Percentiles rank a stretch among this genome's conserved stretches.
Evolutionary conservation across 2,329 filamentous ascomycete species (phyloP).

Genomic region (Phaeosphaeria sp.): DNA sequence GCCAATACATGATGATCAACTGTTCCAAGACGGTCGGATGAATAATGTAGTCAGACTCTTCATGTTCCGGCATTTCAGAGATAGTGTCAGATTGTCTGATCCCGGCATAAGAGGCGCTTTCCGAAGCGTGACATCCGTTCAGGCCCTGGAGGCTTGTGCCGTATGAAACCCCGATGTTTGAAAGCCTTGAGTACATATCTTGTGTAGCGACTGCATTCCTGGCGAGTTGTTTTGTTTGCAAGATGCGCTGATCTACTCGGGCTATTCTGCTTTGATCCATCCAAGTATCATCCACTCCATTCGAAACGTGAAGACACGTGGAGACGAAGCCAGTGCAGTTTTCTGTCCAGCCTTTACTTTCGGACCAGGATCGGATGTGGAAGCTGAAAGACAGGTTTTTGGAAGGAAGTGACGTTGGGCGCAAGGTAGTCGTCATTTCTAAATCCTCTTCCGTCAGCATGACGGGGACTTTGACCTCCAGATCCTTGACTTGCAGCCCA

Average conservation of each 20-base stretch:
- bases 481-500: constrained; percentile 23
- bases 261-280: constrained; percentile 4
- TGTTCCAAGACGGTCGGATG: constrained; percentile 36
- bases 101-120: constrained; percentile 31
- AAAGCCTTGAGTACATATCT: constrained; percentile 57
- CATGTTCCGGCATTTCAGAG: constrained; percentile 35
- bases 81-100: constrained; percentile 25
- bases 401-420: constrained; percentile 4
- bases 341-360: constrained; percentile 63
- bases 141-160: constrained; percentile 62
- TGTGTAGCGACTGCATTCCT: constrained; percentile 19
- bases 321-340: constrained; percentile 58
- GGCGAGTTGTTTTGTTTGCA: constrained; percentile 7
- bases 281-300: constrained; percentile 50
- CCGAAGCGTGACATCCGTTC: constrained; percentile 53
- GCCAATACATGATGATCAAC: constrained; percentile 38
- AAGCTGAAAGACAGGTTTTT: constrained; percentile 44
- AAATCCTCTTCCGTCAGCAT: constrained; percentile 40
- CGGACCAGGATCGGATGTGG: constrained; percentile 61
- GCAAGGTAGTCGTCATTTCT: constrained; percentile 39
- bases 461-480: constrained; percentile 25
- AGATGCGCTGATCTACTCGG: constrained; percentile 18
- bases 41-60: constrained; percentile 33
- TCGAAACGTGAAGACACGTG: constrained; percentile 46
- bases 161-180: constrained; percentile 58